Evolutionary conservation across 2,329 filamentous ascomycete species (phyloP).

Genomic region (Escovopsis sp.): DNA sequence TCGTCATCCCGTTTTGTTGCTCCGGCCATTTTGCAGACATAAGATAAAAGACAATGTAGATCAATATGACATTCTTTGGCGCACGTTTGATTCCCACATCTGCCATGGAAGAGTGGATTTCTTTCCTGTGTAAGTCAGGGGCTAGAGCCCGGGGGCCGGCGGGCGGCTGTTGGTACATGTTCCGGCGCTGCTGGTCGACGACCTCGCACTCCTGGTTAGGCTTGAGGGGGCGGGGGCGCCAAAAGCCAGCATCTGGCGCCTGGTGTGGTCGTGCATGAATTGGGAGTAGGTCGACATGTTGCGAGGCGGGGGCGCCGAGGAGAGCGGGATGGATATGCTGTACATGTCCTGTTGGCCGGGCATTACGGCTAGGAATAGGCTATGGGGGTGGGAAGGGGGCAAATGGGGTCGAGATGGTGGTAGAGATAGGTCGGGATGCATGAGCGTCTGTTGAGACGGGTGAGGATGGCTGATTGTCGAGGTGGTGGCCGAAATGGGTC

Average conservation of each 20-base stretch:
- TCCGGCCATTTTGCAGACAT: no score
- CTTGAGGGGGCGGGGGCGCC: slow-evolving; percentile 13
- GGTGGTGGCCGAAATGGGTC: no score
- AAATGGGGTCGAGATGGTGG: slow-evolving; percentile 1
- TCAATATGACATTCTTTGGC: no score
- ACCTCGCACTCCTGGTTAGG: slow-evolving; percentile 6
- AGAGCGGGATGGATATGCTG: slow-evolving; percentile 20
- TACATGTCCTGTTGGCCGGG: slow-evolving; percentile 25
- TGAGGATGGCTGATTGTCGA: no score
- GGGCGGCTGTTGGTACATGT: slow-evolving; percentile 19
- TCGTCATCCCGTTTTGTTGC: no score
- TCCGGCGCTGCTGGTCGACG: slow-evolving; percentile 6
- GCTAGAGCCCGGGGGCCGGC: not conserved
- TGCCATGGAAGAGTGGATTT: no score
- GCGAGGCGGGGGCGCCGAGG: slow-evolving; percentile 25
- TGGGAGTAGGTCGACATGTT: slow-evolving; percentile 41
- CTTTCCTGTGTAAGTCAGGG: no score
- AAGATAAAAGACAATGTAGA: no score
- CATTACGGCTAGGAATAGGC: slow-evolving; percentile 19
- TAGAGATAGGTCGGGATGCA: no score
- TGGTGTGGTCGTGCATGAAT: slow-evolving; percentile 50
- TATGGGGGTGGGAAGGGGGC: no score
- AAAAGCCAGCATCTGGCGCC: slow-evolving; percentile 46
- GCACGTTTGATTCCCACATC: no score
- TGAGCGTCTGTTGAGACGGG: no score